Evolutionary conservation across 2,329 filamentous ascomycete species (phyloP).

Genomic region (Fusarium coicis): DNA sequence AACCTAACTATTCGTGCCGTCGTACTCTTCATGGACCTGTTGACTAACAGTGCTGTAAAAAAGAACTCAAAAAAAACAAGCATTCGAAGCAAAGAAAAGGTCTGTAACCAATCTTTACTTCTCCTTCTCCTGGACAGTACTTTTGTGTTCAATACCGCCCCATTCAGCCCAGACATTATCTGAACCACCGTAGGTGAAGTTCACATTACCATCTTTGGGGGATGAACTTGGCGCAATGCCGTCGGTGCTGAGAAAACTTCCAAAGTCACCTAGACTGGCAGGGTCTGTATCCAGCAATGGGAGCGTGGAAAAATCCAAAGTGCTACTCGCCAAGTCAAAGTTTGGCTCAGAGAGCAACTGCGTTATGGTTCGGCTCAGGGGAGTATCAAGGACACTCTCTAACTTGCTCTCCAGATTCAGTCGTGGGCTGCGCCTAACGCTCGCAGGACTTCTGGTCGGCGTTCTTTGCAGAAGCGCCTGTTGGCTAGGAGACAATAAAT

Average conservation of each 20-base stretch:
- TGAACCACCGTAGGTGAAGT: conserved; percentile 48
- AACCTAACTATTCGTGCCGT: conserved; percentile 10
- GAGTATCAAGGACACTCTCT: conserved; percentile 59
- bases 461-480: conserved; percentile 58
- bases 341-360: conserved; percentile 70
- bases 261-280: conserved; percentile 57
- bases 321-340: conserved; percentile 55
- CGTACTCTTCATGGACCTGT: conserved; percentile 30
- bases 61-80: conserved; percentile 10
- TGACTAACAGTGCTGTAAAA: conserved; percentile 32
- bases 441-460: conserved; percentile 55
- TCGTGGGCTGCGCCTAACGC: conserved; percentile 57
- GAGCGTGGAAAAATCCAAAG: conserved; percentile 57
- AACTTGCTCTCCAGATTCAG: conserved; percentile 53
- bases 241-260: conserved; percentile 60
- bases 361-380: conserved; percentile 71
- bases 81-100: conserved; percentile 6
- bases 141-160: conserved; percentile 36
- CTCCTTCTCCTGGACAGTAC: conserved; percentile 26
- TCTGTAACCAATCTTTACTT: conserved; percentile 23
- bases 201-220: conserved; percentile 46
- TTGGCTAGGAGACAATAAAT: conserved; percentile 58
- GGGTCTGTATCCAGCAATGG: conserved; percentile 53
- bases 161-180: conserved; percentile 47
- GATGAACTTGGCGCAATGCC: conserved; percentile 61